phyloP scores from a whole-genome alignment of 1,139 yeast species.

The Zhuliangozyma parablackwelliae region DNA sequence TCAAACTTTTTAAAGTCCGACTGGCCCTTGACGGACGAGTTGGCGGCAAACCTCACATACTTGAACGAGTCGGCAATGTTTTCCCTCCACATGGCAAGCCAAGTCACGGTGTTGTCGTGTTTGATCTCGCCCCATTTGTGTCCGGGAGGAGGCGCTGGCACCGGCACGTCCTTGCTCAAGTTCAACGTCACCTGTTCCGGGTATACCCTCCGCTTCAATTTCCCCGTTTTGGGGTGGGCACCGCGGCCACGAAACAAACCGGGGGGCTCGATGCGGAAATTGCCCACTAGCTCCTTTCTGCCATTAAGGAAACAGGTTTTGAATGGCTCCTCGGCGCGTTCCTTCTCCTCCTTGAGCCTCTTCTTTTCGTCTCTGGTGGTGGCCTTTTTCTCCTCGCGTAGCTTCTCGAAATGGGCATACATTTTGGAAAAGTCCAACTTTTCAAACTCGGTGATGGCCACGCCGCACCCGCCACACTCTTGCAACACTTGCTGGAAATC shows the following conservation, averaged over 20 bases:
- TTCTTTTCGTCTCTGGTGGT: conserved; percentile 72
- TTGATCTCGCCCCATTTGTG: conserved; percentile 87
- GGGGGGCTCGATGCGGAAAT: conserved; percentile 93
- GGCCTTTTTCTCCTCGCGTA: conserved; percentile 68
- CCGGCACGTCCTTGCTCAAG: conserved; percentile 63
- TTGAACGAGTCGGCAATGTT: conserved; percentile 79
- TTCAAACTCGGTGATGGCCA: conserved; percentile 54
- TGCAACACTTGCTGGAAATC: conserved; percentile 70
- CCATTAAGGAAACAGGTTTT: conserved; percentile 82
- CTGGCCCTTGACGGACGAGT: conserved; percentile 85
- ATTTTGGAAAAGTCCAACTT: conserved; percentile 80
- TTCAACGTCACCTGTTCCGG: conserved; percentile 91
- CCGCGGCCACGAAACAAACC: conserved; percentile 96
- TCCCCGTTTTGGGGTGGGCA: conserved; percentile 94
- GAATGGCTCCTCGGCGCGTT: conserved; percentile 72
- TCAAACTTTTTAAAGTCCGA: conserved; percentile 90
- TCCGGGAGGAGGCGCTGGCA: conserved; percentile 84
- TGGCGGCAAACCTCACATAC: conserved; percentile 89
- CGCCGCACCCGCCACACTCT: conserved; percentile 53
- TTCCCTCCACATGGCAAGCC: conserved; percentile 98
- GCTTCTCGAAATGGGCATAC: conserved; percentile 63
- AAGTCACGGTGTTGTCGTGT: conserved; percentile 86
- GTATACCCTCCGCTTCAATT: conserved; percentile 70
- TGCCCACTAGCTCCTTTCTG: conserved; percentile 87
- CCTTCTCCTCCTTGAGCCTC: conserved; percentile 64